Base-by-base conservation (phyloP, 331 rosid species). In the Rosa hybrid region DNA sequence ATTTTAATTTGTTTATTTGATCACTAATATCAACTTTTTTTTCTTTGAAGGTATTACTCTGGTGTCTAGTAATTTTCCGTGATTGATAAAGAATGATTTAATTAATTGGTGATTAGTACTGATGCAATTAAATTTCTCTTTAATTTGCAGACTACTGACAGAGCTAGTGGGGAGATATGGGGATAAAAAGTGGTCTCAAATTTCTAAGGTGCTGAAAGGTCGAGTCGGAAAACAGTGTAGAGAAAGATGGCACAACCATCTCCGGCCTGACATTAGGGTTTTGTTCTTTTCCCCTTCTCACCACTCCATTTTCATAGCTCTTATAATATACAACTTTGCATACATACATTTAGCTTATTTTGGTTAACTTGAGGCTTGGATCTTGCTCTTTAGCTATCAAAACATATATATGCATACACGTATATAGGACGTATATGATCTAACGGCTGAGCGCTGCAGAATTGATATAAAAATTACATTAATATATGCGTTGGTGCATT, bases 211-310 rank as follows among this genome's bases (percentile, higher is more conserved):
- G 62, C 65, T 94, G 38, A 68, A 16, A 2, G 96, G 96, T 9
- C 83, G 98, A 78, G 87, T 86, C 5, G 98, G 96, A 5, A 94
- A 94, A 82, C 96, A 94, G 78, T 94, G 98, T 20, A 86, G 98
- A 64, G 98, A 94, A 83, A 84, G 97, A 84, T 94, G 98, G 97
- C 86, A 90, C 80, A 94, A 94, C 72, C 98, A 94, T 87, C 84
- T 94, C 17, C 75, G 88, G 48, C 92, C 96, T 4, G 84, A 92
- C 78, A 88, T 92, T 83, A 89, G 82, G 96, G 98, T 94, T 77
- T 77, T 25, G 65, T 74, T 54, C 68, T 67, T 68, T 75, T 51
- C 6, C 81, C 56, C 42, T 54, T 48, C 21, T 81, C 46, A 74
- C 64, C 78, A 30, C 14, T 20, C 41, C 53, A 60, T n/a, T 13